Evolutionary conservation across 257 asterid genomes (phyloP).

Genomic region (Verbena officinalis): DNA sequence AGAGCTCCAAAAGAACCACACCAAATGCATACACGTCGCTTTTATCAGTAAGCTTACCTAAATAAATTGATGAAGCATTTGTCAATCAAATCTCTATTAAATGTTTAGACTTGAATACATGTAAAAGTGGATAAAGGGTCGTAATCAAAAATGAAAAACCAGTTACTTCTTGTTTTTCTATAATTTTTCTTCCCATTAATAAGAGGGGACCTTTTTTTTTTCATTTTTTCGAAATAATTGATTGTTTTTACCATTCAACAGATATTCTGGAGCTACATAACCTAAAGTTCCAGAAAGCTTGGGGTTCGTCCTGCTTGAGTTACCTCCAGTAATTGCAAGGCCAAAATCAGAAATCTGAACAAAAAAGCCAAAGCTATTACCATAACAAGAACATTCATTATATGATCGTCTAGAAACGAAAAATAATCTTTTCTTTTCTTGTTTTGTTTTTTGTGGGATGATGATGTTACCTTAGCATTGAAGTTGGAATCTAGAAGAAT

Average conservation of each 20-base stretch:
- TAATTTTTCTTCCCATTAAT: background rate
- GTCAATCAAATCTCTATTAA: background rate
- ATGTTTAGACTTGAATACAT: background rate
- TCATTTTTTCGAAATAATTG: no score
- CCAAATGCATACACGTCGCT: constrained; percentile 89
- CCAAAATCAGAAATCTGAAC: constrained; percentile 76
- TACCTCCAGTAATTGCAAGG: constrained; percentile 53
- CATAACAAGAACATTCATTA: background rate
- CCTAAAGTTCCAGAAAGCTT: constrained; percentile 71
- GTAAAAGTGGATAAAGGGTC: background rate
- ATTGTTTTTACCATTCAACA: constrained; percentile 52
- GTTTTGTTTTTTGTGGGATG: no score
- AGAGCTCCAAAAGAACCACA: constrained; percentile 72
- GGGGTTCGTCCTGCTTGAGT: constrained; percentile 43
- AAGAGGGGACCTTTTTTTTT: background rate
- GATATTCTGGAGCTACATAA: constrained; percentile 77
- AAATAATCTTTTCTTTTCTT: background rate
- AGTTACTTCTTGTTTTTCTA: background rate
- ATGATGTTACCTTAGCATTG: constrained; percentile 58
- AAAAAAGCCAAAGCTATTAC: constrained; percentile 23
- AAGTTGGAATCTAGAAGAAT: constrained; percentile 67
- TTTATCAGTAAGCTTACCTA: constrained; percentile 84
- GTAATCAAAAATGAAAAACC: background rate
- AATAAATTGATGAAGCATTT: constrained; percentile 5
- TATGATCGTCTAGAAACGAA: background rate